phyloP scores from a whole-genome alignment of 495 filamentous ascomycete species.

The Astrothelium macrocarpum region DNA sequence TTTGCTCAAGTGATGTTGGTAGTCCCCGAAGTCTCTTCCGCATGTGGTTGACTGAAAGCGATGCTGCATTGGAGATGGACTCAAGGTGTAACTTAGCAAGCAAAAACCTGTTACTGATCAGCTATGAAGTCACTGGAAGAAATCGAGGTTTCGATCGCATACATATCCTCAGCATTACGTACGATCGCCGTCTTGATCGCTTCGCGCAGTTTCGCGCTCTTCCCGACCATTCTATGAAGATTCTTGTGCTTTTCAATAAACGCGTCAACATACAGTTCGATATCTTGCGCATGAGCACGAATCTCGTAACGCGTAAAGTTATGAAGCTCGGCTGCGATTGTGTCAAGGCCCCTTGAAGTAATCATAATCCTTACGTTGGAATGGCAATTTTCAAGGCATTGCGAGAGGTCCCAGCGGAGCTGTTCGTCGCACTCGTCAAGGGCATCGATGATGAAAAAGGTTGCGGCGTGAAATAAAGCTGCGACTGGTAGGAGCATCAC shows the following conservation, averaged over 20 bases:
- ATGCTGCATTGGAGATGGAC: slow-evolving; percentile 5
- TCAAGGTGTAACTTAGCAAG: slow-evolving; percentile 12
- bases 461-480: neutral
- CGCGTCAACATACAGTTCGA: slow-evolving; percentile 9
- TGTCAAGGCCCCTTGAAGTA: slow-evolving; percentile 6
- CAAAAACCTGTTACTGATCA: slow-evolving; percentile 8
- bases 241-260: slow-evolving; percentile 8
- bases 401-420: slow-evolving; percentile 2
- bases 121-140: too few species aligned
- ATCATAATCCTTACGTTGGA: neutral
- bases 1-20: neutral
- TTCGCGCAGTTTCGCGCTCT: neutral
- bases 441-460: slow-evolving; percentile 8
- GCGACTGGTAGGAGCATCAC: neutral
- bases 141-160: too few species aligned
- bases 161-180: slow-evolving; percentile 9
- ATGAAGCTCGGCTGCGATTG: slow-evolving; percentile 6
- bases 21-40: slow-evolving; percentile 5
- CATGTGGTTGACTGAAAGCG: slow-evolving; percentile 9
- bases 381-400: neutral
- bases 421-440: slow-evolving; percentile 13
- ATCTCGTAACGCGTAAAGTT: slow-evolving; percentile 10
- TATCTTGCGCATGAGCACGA: slow-evolving; percentile 7
- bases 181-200: slow-evolving; percentile 12
- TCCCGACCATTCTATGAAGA: slow-evolving; percentile 8